These are phyloP conservation scores for Rhizophora apiculata DNA, from an alignment of 345 rosid species.

Conservation along the genomic window DNA sequence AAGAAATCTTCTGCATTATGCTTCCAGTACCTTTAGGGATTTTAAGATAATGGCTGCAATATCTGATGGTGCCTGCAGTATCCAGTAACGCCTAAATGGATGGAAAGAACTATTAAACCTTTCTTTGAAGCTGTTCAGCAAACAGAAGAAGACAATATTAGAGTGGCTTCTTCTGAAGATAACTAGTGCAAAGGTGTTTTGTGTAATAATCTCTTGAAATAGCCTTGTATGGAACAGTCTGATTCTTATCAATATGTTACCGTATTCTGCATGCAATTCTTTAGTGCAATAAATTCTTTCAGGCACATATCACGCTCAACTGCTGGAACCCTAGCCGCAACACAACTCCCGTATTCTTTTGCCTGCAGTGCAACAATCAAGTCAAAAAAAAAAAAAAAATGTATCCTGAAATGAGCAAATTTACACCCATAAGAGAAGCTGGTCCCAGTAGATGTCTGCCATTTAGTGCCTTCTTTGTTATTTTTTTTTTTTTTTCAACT, in stretches of 20 bases:
- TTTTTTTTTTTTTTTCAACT: not conserved
- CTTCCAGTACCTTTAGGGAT: not conserved
- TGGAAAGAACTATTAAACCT: conserved; percentile 27
- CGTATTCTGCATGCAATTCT: conserved; percentile 86
- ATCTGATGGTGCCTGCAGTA: not conserved
- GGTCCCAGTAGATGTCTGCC: not conserved
- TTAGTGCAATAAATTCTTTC: conserved; percentile 81
- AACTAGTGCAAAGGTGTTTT: not conserved
- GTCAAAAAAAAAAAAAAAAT: conserved; percentile 11
- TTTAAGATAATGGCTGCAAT: not conserved
- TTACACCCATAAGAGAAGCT: conserved; percentile 6
- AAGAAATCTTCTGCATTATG: not conserved
- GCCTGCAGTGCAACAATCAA: conserved; percentile 46
- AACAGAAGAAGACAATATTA: conserved; percentile 19
- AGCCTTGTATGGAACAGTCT: not conserved
- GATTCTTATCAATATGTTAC: conserved; percentile 38
- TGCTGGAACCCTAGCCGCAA: conserved; percentile 81
- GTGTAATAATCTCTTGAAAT: not conserved
- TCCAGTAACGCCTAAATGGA: conserved; percentile 4
- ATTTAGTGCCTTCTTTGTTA: too few species aligned
- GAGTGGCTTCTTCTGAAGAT: conserved; percentile 4
- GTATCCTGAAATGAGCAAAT: conserved; percentile 4
- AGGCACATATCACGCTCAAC: conserved; percentile 77
- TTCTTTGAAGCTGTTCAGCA: conserved; percentile 50
- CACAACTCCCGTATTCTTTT: conserved; percentile 83